These are phyloP conservation scores for Begonia loranthoides DNA, from an alignment of 306 rosid species.

Conservation along the genomic window DNA sequence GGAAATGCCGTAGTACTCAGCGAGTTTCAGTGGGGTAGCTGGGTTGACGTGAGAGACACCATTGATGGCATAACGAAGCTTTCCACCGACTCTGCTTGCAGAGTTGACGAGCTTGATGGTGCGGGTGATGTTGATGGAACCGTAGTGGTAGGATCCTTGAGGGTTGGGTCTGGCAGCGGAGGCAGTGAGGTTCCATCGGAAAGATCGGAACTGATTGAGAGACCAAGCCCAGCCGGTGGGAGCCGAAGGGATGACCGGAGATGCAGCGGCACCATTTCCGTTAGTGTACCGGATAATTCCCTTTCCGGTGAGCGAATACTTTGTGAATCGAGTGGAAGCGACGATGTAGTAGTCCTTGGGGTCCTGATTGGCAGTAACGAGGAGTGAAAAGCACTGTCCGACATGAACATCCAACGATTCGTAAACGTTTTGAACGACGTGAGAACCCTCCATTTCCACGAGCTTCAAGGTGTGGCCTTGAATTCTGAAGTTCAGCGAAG, in stretches of 20 bases:
- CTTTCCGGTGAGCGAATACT: constrained; percentile 19
- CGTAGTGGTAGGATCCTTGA: constrained; percentile 76
- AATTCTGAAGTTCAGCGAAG: constrained; percentile 54
- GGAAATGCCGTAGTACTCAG: constrained; percentile 33
- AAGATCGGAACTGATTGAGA: constrained; percentile 61
- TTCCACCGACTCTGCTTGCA: constrained; percentile 20
- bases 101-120: constrained; percentile 49
- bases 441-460: constrained; percentile 82
- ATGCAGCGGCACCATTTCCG: constrained; percentile 35
- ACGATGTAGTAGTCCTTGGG: constrained; percentile 62
- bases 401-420: constrained; percentile 64
- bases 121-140: constrained; percentile 51
- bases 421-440: constrained; percentile 50
- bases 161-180: constrained; percentile 91
- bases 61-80: constrained; percentile 61
- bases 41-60: constrained; percentile 52
- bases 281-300: constrained; percentile 35
- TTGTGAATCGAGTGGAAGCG: constrained; percentile 58
- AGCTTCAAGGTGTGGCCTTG: constrained; percentile 53
- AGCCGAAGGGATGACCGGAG: constrained; percentile 32
- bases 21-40: constrained; percentile 62
- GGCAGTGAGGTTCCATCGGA: constrained; percentile 75
- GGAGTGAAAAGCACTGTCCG: constrained; percentile 48
- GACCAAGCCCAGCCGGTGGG: constrained; percentile 88
- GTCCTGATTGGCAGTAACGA: constrained; percentile 45